These are phyloP conservation scores for Nicotiana obtusifolia DNA, from an alignment of 257 asterid genomes.

Conservation along the genomic window DNA sequence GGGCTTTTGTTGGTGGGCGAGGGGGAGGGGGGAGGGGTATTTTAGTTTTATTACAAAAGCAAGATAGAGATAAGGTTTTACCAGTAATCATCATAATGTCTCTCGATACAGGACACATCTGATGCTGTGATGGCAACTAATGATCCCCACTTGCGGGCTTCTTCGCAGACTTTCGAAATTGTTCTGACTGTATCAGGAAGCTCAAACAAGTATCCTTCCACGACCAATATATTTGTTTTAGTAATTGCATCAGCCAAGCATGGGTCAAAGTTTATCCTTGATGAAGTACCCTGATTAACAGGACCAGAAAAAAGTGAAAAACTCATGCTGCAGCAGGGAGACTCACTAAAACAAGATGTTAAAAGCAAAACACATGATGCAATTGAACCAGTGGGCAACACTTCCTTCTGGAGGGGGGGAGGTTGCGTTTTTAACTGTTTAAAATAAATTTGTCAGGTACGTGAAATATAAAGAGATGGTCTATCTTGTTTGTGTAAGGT, in stretches of 20 bases:
- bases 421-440: neutral
- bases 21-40: neutral
- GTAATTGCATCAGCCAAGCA: conserved; percentile 68
- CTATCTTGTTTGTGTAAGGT: neutral
- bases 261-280: conserved; percentile 61
- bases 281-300: conserved; percentile 76
- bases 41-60: neutral
- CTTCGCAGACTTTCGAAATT: conserved; percentile 76
- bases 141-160: conserved; percentile 84
- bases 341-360: neutral
- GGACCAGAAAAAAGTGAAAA: neutral
- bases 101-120: conserved; percentile 85
- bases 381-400: neutral
- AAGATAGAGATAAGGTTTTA: conserved; percentile 17
- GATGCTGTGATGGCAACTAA: conserved; percentile 95
- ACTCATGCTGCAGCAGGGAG: neutral
- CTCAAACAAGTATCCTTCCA: conserved; percentile 95
- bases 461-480: neutral
- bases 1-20: neutral
- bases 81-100: conserved; percentile 95
- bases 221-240: conserved; percentile 72
- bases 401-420: neutral
- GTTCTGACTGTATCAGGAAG: conserved; percentile 87
- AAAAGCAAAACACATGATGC: neutral
- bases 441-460: neutral